phyloP scores from a whole-genome alignment of 371 early-diverging fungal species.

The Apophysomyces sp. region DNA sequence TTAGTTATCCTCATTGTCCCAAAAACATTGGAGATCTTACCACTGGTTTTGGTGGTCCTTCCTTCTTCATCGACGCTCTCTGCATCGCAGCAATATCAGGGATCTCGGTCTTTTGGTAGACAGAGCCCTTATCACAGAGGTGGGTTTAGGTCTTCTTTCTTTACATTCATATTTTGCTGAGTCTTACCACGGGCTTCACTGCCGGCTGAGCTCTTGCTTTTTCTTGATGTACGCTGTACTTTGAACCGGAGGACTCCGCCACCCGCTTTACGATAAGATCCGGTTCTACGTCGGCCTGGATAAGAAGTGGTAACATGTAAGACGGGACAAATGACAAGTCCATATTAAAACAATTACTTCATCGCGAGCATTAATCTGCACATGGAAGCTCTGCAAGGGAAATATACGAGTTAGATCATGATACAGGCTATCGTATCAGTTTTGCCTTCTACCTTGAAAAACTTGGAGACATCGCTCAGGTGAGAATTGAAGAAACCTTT shows the following conservation, averaged over 20 bases:
- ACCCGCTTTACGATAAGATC: conserved; percentile 84
- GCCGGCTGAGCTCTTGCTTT: conserved; percentile 36
- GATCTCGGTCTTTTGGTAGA: conserved; percentile 63
- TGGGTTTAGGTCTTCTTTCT: not conserved
- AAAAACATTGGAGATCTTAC: conserved; percentile 12
- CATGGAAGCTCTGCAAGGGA: conserved; percentile 71
- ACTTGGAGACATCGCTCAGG: conserved; percentile 73
- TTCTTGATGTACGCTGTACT: conserved; percentile 83
- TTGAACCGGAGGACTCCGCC: conserved; percentile 82
- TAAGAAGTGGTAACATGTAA: conserved; percentile 10
- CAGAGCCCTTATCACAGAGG: conserved; percentile 45
- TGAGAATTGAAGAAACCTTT: conserved; percentile 89
- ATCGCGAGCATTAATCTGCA: conserved; percentile 88
- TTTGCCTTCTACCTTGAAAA: conserved; percentile 61
- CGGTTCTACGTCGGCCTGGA: conserved; percentile 80
- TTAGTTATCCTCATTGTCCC: not conserved
- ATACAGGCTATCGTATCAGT: not conserved
- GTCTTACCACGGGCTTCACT: conserved; percentile 52
- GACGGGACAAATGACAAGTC: not conserved
- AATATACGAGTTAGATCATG: not conserved
- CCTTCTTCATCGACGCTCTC: conserved; percentile 55
- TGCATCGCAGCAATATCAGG: conserved; percentile 67
- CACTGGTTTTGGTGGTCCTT: conserved; percentile 51
- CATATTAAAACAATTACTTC: conserved; percentile 39
- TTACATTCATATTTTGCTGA: not conserved